Evolutionary conservation across 1,284 basidiomycete genomes (phyloP).

Genomic region (Pterula multifida): DNA sequence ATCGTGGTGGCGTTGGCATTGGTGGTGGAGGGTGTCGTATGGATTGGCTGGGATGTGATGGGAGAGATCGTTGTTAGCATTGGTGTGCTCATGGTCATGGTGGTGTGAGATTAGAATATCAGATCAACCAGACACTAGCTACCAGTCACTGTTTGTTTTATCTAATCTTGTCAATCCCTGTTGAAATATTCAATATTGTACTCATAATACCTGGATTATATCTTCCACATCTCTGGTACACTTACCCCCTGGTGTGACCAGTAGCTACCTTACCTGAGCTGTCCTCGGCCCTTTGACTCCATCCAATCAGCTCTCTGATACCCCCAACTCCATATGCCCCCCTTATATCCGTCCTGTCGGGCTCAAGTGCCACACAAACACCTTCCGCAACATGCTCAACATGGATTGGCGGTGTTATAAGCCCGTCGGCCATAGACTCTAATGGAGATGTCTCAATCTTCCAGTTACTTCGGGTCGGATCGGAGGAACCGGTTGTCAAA

Average conservation of each 20-base stretch:
- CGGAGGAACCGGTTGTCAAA: background rate
- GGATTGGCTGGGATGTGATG: background rate
- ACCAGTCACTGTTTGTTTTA: too few species aligned
- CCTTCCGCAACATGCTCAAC: slow-evolving; percentile 93
- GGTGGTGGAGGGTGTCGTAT: background rate
- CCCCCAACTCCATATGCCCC: slow-evolving; percentile 66
- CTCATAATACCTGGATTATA: too few species aligned
- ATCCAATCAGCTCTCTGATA: slow-evolving; percentile 70
- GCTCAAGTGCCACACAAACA: slow-evolving; percentile 47
- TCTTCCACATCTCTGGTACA: too few species aligned
- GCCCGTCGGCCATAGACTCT: slow-evolving; percentile 63
- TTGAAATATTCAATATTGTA: too few species aligned
- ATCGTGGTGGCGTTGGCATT: background rate
- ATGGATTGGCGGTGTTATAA: slow-evolving; percentile 83
- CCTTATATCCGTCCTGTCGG: slow-evolving; percentile 28
- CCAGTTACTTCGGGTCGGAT: slow-evolving; percentile 4
- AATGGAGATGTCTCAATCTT: slow-evolving; percentile 29
- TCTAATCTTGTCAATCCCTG: too few species aligned
- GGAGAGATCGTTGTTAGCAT: background rate
- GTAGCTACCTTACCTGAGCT: too few species aligned
- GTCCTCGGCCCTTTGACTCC: slow-evolving; percentile 26
- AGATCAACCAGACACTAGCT: too few species aligned
- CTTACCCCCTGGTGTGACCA: too few species aligned
- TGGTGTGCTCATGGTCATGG: background rate
- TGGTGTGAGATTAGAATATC: too few species aligned